Evolutionary conservation across 2,329 filamentous ascomycete genomes (phyloP), one percentile per base, ranked within the genome.

Genomic region (Zymoseptoria crescenta): DNA sequence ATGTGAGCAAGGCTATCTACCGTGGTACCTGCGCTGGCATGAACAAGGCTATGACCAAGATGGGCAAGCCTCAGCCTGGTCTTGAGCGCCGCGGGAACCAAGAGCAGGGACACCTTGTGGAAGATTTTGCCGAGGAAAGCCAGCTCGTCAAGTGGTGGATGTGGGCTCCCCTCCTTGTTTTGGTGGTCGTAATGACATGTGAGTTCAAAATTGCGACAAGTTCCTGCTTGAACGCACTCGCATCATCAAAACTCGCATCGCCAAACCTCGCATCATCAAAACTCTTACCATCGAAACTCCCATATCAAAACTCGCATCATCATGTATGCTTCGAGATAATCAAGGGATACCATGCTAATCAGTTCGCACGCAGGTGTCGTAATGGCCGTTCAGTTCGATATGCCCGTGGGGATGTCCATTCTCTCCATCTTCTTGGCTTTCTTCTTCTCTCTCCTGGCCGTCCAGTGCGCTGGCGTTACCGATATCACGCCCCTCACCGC

Each of bases 401-500:
- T 84, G 75, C 76, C 81, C 54, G 76, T 81, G 3, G 83, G 83
- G 56, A 76, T 83, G 71, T 81, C 80, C 8, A 74, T 85, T 51
- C 74, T 85, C 9, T 80, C 81, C 41, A 75, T 81, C 61, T 68
- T 85, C 61, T 74, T 86, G 48, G 80, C 80, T 57, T 82, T 85
- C 75, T 74, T 85, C 67, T 85, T 85, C 73, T 80, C 81, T 51
- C 83, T 85, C 75, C 74, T 86, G 24, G 82, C 81, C 52, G 82
- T 85, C 62, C 82, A 85, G 69, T 83, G 82, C 68, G 79, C 80
- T 29, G 83, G 68, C 60, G 62, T 67, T 21, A 70, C 79, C 16
- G 83, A 86, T 65, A 81, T 81, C 65, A 84, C 85, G 0, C 86
- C 86, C 0, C 75, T 88, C 2, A 87, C 85, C 2, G 84, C 86